Evolutionary conservation across 2,329 filamentous ascomycete genomes (phyloP), one percentile per base, ranked within the genome.

Genomic region (Hortaea werneckii): DNA sequence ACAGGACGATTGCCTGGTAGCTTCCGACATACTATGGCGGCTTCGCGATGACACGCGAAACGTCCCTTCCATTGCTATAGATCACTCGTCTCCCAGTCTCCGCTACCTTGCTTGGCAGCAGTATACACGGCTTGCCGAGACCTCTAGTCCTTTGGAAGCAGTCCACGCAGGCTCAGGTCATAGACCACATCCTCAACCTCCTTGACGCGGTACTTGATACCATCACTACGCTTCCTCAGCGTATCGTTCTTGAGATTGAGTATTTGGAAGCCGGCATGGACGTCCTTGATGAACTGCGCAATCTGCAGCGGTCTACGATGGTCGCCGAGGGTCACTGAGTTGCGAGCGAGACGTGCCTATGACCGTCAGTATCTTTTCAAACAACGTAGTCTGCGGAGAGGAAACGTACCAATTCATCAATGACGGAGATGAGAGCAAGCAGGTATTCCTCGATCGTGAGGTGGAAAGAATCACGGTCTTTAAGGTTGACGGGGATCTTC

Each of bases 111-210:
- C 37, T 39, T n/a, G 13, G 37, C 10, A 26, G 37, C 13, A 20
- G 13, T 26, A 2, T 39, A 27, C 9, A 7, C 20, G 29, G 40
- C 7, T 29, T 9, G 20, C 27, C 8, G 10, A 41, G 29, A 4
- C 12, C 13, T 9, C 37, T 45, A 52, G 6, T 50, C 45, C 41
- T 52, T 53, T 38, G 49, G 43, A 48, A 59, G 50, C 60, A 96
- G 66, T 42, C 92, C 90, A 48, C 92, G 78, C 61, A 98, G 70
- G 26, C 86, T 90, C 46, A 98, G 71, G 65, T 98, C 92, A 62
- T 98, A 98, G 42, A 96, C 90, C 9, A 98, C 88, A 62, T 96
- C 92, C 72, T 98, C 92, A 9, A 95, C 87, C 65, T 94, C 90
- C 75, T 96, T 98, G 60, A 98, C 87, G 58, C 85, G 83, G 64